These are phyloP conservation scores for Croton laevigatus DNA, from an alignment of 441 rosid species.

Conservation along the genomic window DNA sequence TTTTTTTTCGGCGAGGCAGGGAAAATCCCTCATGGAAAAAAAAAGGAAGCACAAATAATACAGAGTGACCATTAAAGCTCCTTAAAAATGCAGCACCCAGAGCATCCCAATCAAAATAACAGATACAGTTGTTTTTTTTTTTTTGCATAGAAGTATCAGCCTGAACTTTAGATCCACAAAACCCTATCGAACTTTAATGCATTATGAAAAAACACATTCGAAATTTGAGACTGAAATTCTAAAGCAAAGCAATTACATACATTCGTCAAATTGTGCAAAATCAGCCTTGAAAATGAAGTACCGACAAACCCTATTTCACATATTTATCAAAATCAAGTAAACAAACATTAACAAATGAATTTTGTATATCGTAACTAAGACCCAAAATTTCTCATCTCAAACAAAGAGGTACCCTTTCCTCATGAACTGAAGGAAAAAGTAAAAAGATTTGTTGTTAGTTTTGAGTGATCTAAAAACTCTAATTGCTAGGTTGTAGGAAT, in stretches of 20 bases:
- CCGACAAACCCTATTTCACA: conserved; percentile 12
- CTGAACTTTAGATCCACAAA: conserved; percentile 36
- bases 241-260: conserved; percentile 25
- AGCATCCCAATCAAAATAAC: conserved; percentile 3
- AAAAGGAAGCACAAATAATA: neutral
- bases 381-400: conserved; percentile 23
- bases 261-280: conserved; percentile 21
- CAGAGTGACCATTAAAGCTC: neutral
- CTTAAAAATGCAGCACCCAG: conserved; percentile 3
- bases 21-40: neutral
- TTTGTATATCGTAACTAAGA: conserved; percentile 30
- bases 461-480: no score
- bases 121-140: neutral
- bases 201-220: neutral
- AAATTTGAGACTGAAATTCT: conserved; percentile 15
- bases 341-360: conserved; percentile 9
- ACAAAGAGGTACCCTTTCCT: conserved; percentile 2
- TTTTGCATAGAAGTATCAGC: conserved; percentile 7
- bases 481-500: no score
- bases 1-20: neutral
- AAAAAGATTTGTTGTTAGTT: no score
- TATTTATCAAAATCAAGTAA: conserved; percentile 11
- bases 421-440: conserved; percentile 8
- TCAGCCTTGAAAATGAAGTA: conserved; percentile 12
- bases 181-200: conserved; percentile 17